Evolutionary conservation across 2,329 filamentous ascomycete species (phyloP), one percentile per base, ranked within the genome.

Genomic region (Pseudocercospora eumusae): DNA sequence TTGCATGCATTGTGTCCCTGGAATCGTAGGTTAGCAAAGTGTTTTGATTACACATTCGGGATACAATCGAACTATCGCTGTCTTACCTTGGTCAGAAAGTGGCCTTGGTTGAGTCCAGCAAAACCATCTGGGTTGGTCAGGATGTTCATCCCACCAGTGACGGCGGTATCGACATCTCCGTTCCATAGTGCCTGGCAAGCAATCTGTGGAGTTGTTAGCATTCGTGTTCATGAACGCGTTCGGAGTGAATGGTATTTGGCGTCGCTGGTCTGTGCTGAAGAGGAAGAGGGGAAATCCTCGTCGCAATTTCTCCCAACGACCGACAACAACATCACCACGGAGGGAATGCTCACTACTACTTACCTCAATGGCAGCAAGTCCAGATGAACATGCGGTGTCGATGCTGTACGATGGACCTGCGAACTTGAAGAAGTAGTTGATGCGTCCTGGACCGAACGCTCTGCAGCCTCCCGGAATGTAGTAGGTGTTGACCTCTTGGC

Each of bases 351-450:
- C 42, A 9, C 18, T 13, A n/a, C n/a, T 15, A 54, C 61, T 27
- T 45, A 64, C 62, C 52, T 67, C 25, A 28, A 71, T 62, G 9
- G 68, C 63, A 1, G 69, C 65, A 20, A 70, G 58, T 40, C 69
- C 63, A 1, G 70, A 71, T 6, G 71, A 72, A 56, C 73, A 75
- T 8, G 71, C 73, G 10, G 73, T 73, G 45, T 74, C 72, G 23
- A 71, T 60, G 18, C 61, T 70, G 59, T 66, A 68, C 20, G 63
- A 68, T 1, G 69, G 69, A 1, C 71, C 71, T 9, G 57, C 57
- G 42, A 68, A 73, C 21, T 68, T 65, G 64, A 64, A 62, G 42
- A 59, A 63, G 57, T 65, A 65, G 42, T 65, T 67, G 55, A 68
- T 59, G 11, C 66, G 66, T 20, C 69, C 72, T 6, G 71, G 70